Evolutionary conservation across 768 basidiomycete species (phyloP).

Genomic region (Pleurotus giganteus): DNA sequence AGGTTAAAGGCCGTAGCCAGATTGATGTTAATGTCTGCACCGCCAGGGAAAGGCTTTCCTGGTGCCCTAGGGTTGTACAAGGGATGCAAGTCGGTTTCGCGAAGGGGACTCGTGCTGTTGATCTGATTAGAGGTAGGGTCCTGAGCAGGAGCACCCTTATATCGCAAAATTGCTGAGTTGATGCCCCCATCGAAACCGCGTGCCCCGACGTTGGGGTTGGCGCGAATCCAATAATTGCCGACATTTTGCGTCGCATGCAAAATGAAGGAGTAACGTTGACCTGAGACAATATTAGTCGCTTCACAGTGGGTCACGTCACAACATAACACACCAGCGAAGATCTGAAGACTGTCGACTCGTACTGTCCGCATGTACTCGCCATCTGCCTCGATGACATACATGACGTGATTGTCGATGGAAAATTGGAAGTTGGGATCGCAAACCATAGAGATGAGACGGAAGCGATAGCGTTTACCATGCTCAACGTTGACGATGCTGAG

Average conservation of each 20-base stretch:
- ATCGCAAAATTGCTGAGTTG: constrained; percentile 24
- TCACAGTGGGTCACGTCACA: neutral
- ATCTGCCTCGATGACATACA: constrained; percentile 40
- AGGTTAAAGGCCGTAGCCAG: constrained; percentile 16
- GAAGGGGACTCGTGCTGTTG: constrained; percentile 9
- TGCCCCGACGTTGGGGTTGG: constrained; percentile 22
- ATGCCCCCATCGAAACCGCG: constrained; percentile 16
- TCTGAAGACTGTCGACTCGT: constrained; percentile 32
- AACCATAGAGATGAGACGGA: constrained; percentile 37
- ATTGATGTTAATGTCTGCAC: constrained; percentile 12
- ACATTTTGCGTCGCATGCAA: constrained; percentile 34
- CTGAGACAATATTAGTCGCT: neutral
- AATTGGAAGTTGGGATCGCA: constrained; percentile 34
- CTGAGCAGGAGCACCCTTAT: constrained; percentile 28
- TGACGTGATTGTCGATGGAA: constrained; percentile 26
- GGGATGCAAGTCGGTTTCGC: constrained; percentile 9
- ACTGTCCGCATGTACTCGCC: constrained; percentile 23
- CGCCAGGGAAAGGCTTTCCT: constrained; percentile 3
- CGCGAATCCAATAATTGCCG: constrained; percentile 36
- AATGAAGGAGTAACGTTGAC: constrained; percentile 41
- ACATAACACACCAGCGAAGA: constrained; percentile 26
- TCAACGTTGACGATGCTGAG: constrained; percentile 39
- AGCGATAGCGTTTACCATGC: constrained; percentile 30
- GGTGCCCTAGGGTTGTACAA: neutral
- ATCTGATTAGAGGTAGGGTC: constrained; percentile 27